Evolutionary conservation across 2,329 filamentous ascomycete species (phyloP).

Genomic region (Fusarium nodosum): DNA sequence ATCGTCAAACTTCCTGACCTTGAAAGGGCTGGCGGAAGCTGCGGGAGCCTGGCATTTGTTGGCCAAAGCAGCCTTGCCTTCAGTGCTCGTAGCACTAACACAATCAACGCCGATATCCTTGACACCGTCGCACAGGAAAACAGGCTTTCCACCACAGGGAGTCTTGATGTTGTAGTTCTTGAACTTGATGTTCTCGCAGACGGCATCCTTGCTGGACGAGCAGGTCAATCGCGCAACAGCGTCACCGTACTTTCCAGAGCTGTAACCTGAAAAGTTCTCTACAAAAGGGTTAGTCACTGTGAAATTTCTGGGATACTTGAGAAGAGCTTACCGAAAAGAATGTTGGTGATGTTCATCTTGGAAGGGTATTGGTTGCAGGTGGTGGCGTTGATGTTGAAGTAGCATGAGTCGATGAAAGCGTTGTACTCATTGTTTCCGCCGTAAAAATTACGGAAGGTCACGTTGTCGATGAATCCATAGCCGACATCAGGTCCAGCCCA

Average conservation of each 20-base stretch:
- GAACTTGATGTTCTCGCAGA: slow-evolving; percentile 69
- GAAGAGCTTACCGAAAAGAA: slow-evolving; percentile 58
- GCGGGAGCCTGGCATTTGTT: slow-evolving; percentile 29
- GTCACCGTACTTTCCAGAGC: slow-evolving; percentile 67
- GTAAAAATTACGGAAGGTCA: slow-evolving; percentile 73
- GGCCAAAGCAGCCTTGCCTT: slow-evolving; percentile 11
- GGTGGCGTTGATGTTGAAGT: slow-evolving; percentile 67
- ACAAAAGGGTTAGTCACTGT: neutral
- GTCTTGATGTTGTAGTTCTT: slow-evolving; percentile 64
- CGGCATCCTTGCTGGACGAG: slow-evolving; percentile 64
- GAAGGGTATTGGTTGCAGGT: slow-evolving; percentile 68
- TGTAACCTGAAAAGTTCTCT: slow-evolving; percentile 69
- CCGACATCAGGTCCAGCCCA: slow-evolving; percentile 71
- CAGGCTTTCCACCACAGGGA: slow-evolving; percentile 11
- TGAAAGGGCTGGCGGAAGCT: slow-evolving; percentile 30
- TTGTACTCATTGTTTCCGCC: slow-evolving; percentile 70
- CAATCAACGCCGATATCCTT: slow-evolving; percentile 33
- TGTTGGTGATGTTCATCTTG: slow-evolving; percentile 69
- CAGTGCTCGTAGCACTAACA: slow-evolving; percentile 25
- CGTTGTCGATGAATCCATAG: slow-evolving; percentile 72
- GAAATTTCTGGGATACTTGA: accelerated
- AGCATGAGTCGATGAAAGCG: slow-evolving; percentile 72
- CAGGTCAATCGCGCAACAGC: slow-evolving; percentile 69
- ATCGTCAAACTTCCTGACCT: slow-evolving; percentile 24
- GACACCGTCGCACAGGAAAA: slow-evolving; percentile 38